A percentile compares a stretch with the other conserved stretches of the same genome.
Conservation (phyloP, 768 basidiomycete genomes). For the Pisolithus tinctorius region DNA sequence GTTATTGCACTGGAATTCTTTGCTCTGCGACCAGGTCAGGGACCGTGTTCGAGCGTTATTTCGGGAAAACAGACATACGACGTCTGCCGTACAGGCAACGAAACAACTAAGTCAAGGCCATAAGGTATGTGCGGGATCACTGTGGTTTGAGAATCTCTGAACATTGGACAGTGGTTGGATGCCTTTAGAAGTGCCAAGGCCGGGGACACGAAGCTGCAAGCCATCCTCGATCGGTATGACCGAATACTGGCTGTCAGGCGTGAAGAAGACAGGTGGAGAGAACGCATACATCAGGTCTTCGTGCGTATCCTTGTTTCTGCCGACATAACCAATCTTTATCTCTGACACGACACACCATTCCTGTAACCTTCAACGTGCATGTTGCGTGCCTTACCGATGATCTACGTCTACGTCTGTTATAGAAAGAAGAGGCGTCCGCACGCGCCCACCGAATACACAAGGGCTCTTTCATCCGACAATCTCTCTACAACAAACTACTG, state of each 20-base stretch:
- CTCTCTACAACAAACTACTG: conserved; percentile 59
- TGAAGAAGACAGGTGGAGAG: conserved; percentile 42
- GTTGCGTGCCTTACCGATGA: no score
- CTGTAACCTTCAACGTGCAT: no score
- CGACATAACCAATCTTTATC: no score
- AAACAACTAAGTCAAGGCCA: conserved; percentile 45
- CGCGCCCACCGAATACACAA: conserved; percentile 63
- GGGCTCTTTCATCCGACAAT: conserved; percentile 61
- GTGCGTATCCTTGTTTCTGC: conserved; percentile 30
- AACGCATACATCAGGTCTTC: conserved; percentile 42
- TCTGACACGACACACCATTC: no score
- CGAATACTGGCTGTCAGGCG: conserved; percentile 45
- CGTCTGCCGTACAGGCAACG: conserved; percentile 46
- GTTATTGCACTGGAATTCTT: not conserved
- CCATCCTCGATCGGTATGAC: conserved; percentile 52
- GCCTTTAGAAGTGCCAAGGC: conserved; percentile 45
- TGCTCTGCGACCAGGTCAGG: conserved; percentile 39
- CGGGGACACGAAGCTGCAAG: conserved; percentile 43
- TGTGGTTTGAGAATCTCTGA: not conserved
- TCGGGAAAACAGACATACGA: conserved; percentile 42
- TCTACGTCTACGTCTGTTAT: not conserved
- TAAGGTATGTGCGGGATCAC: conserved; percentile 36
- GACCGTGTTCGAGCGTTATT: conserved; percentile 52
- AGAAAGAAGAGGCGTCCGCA: conserved; percentile 54
- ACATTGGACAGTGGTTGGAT: conserved; percentile 48